Conservation (phyloP, 2,329 filamentous ascomycete species). For the Ustilaginoidea virens region DNA sequence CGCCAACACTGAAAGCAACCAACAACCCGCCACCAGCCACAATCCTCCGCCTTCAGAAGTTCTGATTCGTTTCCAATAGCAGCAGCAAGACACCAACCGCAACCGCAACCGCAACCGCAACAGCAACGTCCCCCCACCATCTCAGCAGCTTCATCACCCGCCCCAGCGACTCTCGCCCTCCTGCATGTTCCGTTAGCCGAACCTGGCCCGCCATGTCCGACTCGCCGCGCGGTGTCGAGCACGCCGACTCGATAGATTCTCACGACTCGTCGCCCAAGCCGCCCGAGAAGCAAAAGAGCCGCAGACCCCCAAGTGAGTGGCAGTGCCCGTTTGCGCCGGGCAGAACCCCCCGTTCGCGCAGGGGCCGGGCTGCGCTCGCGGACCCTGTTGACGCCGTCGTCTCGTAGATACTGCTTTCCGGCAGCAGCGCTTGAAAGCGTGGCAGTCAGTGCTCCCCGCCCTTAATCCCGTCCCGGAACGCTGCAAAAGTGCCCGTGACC, state of each 20-base stretch:
- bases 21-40: too few relatives aligned
- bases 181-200: conserved; percentile 5
- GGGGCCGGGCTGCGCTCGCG: not conserved
- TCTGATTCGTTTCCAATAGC: too few relatives aligned
- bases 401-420: conserved; percentile 79
- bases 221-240: conserved; percentile 26
- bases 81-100: too few relatives aligned
- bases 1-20: too few relatives aligned
- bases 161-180: not conserved
- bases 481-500: too few relatives aligned
- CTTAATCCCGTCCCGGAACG: too few relatives aligned
- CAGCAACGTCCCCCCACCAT: too few relatives aligned
- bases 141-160: too few relatives aligned
- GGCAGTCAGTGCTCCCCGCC: conserved; percentile 58
- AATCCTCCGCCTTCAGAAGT: too few relatives aligned
- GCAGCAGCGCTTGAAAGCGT: conserved; percentile 93
- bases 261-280: conserved; percentile 35
- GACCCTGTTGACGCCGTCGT: conserved; percentile 7
- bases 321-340: too few relatives aligned
- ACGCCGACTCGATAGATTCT: conserved; percentile 37
- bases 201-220: conserved; percentile 29
- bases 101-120: too few relatives aligned
- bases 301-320: conserved; percentile 73
- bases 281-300: conserved; percentile 74
- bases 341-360: too few relatives aligned